phyloP scores from a whole-genome alignment of 257 asterid species.

The Plantago elongata region DNA sequence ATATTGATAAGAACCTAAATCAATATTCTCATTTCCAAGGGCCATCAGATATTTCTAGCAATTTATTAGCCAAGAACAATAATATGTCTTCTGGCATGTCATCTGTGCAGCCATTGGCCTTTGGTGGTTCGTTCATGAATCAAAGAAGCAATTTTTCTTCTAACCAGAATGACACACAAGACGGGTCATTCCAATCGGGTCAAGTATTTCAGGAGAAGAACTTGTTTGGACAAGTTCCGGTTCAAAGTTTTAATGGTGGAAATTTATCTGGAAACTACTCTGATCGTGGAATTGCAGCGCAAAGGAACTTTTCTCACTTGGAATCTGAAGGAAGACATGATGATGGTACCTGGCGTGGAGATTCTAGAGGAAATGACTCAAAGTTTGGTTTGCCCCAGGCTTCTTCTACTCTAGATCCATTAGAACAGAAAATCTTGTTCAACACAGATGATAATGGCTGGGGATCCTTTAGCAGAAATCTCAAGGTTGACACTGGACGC shows the following conservation, averaged over 20 bases:
- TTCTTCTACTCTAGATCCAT: slow-evolving; percentile 50
- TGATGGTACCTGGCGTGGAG: slow-evolving; percentile 31
- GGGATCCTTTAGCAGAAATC: slow-evolving; percentile 33
- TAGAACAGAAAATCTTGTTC: slow-evolving; percentile 66
- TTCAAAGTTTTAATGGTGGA: slow-evolving; percentile 28
- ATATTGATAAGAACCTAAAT: slow-evolving; percentile 31
- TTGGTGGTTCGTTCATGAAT: slow-evolving; percentile 30
- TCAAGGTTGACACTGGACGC: slow-evolving; percentile 27
- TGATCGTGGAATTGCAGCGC: slow-evolving; percentile 30
- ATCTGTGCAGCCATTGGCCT: slow-evolving; percentile 31
- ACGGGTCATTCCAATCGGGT: slow-evolving; percentile 27
- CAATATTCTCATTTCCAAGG: slow-evolving; percentile 41
- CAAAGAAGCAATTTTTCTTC: slow-evolving; percentile 33
- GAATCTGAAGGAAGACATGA: slow-evolving; percentile 33
- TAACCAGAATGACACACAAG: slow-evolving; percentile 26
- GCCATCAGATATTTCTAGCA: slow-evolving; percentile 26
- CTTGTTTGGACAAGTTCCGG: slow-evolving; percentile 39
- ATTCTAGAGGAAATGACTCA: slow-evolving; percentile 24
- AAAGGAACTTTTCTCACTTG: slow-evolving; percentile 26
- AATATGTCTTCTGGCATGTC: slow-evolving; percentile 29
- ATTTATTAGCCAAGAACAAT: slow-evolving; percentile 20
- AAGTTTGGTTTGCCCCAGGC: slow-evolving; percentile 26
- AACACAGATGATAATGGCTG: slow-evolving; percentile 42
- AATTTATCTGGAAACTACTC: slow-evolving; percentile 30
- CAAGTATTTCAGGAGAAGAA: slow-evolving; percentile 37